Evolutionary conservation across 2,329 filamentous ascomycete genomes (phyloP), one percentile per base, ranked within the genome.

Genomic region (Sclerotinia spermophila): DNA sequence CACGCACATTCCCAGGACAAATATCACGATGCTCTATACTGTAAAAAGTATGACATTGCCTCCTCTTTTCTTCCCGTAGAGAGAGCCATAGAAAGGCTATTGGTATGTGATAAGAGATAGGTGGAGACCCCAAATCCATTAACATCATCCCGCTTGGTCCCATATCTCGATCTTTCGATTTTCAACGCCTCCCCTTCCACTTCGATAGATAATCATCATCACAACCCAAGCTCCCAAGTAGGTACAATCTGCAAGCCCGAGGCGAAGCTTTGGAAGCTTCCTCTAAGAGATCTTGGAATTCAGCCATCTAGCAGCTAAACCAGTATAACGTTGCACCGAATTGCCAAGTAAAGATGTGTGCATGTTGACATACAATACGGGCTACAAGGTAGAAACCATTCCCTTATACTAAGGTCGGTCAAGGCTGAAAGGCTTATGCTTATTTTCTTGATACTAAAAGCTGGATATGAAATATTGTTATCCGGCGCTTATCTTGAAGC

Each of bases 221-320:
- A 35, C 55, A 58, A 2, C 19, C 59, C 19, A 45, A 62, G 40
- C 21, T 30, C 38, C 27, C 44, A 64, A 64, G 61, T 30, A 38
- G 42, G 24, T 27, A 64, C 44, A 51, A 64, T 64, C 30, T 64
- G 61, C 61, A 64, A 38, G 61, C 42, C 44, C 24, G 30, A 51
- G 61, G 61, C 61, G 61, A 64, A 64, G 61, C 61, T 51, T 64
- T 35, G 21, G 42, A 64, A 48, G 60, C 42, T 48, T 64, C 45
- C 35, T 33, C 24, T 10, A 27, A 60, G 58, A 42, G 27, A 19
- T 27, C 58, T 42, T 60, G 58, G 58, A 60, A 38, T 8, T 7
- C 13, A 40, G 38, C 58, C 35, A 53, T n/a, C 27, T 27, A 53
- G 48, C 48, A 53, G 48, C 13, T n/a, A 53, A 42, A 40, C 13